Conservation (phyloP, 2,329 filamentous ascomycete species). For the Ascochyta pisi region DNA sequence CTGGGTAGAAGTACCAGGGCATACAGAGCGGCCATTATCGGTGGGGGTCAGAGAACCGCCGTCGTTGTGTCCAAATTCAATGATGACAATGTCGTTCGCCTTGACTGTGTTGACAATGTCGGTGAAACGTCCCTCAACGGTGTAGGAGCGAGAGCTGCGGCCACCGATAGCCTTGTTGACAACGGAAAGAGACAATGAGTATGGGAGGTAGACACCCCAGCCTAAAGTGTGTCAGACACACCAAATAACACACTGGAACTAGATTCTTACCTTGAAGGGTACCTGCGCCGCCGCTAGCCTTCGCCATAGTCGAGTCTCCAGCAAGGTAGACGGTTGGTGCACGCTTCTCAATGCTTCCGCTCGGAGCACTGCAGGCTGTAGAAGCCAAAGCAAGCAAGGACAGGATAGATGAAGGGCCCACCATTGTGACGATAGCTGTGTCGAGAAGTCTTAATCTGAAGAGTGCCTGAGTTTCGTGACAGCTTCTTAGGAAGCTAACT, state of each 20-base stretch:
- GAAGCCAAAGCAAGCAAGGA: constrained; percentile 30
- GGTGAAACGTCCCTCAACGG: constrained; percentile 69
- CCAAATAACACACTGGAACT: background rate
- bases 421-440: constrained; percentile 21
- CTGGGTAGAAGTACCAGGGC: constrained; percentile 61
- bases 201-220: constrained; percentile 67
- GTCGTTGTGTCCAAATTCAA: constrained; percentile 78
- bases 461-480: background rate
- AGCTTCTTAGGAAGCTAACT: background rate
- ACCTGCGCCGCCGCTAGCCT: constrained; percentile 49
- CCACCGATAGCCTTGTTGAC: constrained; percentile 72
- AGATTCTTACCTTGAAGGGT: constrained; percentile 49
- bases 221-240: constrained; percentile 49
- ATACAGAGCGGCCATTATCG: constrained; percentile 70
- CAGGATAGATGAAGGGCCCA: constrained; percentile 26
- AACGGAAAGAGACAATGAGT: constrained; percentile 59
- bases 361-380: constrained; percentile 33
- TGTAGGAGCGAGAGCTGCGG: constrained; percentile 70
- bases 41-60: constrained; percentile 61
- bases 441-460: background rate
- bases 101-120: constrained; percentile 61
- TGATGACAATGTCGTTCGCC: constrained; percentile 69
- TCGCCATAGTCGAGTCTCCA: constrained; percentile 69
- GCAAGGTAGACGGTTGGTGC: constrained; percentile 61
- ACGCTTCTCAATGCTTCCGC: constrained; percentile 31